A percentile compares a stretch with the other conserved stretches of the same genome.
These are phyloP conservation scores for Pythium pectinolyticum DNA, from an alignment of 352 stramenopile species.

Conservation along the genomic window DNA sequence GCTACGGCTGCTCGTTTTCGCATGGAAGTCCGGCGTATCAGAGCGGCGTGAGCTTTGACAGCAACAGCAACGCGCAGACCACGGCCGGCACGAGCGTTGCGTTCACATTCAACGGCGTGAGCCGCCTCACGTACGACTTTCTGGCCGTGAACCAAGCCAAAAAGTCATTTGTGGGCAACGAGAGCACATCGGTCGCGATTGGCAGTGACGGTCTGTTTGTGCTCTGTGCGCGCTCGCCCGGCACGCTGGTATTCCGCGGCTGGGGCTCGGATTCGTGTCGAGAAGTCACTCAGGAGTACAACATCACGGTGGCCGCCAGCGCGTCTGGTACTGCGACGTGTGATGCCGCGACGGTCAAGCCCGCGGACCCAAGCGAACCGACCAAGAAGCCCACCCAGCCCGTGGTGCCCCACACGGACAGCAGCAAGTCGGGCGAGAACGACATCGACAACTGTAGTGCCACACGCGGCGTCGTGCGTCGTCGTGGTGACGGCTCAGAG, in stretches of 20 bases:
- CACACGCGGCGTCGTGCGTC: slow-evolving; percentile 18
- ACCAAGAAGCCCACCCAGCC: slow-evolving; percentile 18
- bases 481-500: slow-evolving; percentile 20
- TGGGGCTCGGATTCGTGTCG: slow-evolving; percentile 30
- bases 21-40: slow-evolving; percentile 38
- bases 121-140: slow-evolving; percentile 32
- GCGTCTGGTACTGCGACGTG: slow-evolving; percentile 13
- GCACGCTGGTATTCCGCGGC: slow-evolving; percentile 26
- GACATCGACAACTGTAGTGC: slow-evolving; percentile 28
- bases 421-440: slow-evolving; percentile 19
- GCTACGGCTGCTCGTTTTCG: slow-evolving; percentile 44
- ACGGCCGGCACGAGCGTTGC: slow-evolving; percentile 29
- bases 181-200: slow-evolving; percentile 23
- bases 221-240: slow-evolving; percentile 15
- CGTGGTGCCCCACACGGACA: slow-evolving; percentile 11
- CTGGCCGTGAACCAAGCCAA: slow-evolving; percentile 28
- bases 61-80: slow-evolving; percentile 27
- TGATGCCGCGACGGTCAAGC: slow-evolving; percentile 23
- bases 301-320: slow-evolving; percentile 18
- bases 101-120: slow-evolving; percentile 24
- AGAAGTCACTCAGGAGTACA: slow-evolving; percentile 30
- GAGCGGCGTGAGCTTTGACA: slow-evolving; percentile 40
- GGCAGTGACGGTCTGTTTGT: slow-evolving; percentile 15
- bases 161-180: slow-evolving; percentile 26
- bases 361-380: not conserved